Percentiles rank a stretch among this genome's conserved stretches.
phyloP scores from a whole-genome alignment of 2,329 filamentous ascomycete genomes.

The Tympanopsis confertula region DNA sequence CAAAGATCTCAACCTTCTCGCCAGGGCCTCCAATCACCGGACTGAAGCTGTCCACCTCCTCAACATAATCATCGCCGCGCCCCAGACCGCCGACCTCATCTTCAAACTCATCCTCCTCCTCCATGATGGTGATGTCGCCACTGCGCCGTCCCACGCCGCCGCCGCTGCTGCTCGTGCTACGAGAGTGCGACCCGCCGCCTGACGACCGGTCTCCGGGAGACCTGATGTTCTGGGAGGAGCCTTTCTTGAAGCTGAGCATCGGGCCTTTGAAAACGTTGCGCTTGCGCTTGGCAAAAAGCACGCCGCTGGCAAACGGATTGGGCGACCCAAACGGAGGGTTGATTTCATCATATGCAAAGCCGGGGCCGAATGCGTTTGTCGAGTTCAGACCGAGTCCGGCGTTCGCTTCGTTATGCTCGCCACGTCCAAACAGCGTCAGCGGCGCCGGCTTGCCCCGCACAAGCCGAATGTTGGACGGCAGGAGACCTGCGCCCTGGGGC shows the following conservation, averaged over 20 bases:
- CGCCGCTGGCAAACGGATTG: slow-evolving; percentile 47
- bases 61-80: slow-evolving; percentile 32
- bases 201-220: slow-evolving; percentile 23
- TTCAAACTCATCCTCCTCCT: slow-evolving; percentile 23
- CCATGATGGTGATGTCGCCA: slow-evolving; percentile 56
- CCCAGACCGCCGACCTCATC: slow-evolving; percentile 11
- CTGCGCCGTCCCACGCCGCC: slow-evolving; percentile 54
- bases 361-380: background rate
- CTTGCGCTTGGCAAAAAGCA: slow-evolving; percentile 74
- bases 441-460: slow-evolving; percentile 51
- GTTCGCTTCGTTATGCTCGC: slow-evolving; percentile 18
- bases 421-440: slow-evolving; percentile 3
- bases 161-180: slow-evolving; percentile 55
- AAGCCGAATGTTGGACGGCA: slow-evolving; percentile 77
- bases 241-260: slow-evolving; percentile 43
- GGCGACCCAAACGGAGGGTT: slow-evolving; percentile 38
- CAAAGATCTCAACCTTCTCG: slow-evolving; percentile 26
- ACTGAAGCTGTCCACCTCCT: slow-evolving; percentile 48
- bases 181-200: slow-evolving; percentile 26
- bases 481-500: slow-evolving; percentile 53
- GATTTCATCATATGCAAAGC: background rate
- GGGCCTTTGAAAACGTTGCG: slow-evolving; percentile 75
- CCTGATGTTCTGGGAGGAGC: slow-evolving; percentile 15
- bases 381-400: slow-evolving; percentile 9
- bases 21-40: slow-evolving; percentile 33